Evolutionary conservation across 2,329 filamentous ascomycete species (phyloP).

Genomic region (Fusarium verrucosum): DNA sequence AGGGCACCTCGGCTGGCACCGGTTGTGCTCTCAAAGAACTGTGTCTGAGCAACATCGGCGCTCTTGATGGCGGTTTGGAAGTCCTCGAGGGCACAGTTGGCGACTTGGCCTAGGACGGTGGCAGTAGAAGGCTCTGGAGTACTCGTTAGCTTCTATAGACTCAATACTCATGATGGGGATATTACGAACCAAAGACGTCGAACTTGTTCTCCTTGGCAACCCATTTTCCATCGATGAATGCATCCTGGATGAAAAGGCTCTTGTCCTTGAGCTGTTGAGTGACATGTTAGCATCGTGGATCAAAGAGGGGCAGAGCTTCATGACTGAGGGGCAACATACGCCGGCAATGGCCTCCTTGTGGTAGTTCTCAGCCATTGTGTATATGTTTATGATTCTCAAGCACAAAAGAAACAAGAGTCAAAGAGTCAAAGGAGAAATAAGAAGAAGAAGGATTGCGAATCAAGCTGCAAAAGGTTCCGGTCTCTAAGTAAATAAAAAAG

Average conservation of each 20-base stretch:
- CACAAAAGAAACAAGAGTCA: conserved; percentile 2
- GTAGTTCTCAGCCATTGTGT: conserved; percentile 43
- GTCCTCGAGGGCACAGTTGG: conserved; percentile 44
- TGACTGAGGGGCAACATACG: conserved; percentile 39
- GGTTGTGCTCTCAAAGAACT: conserved; percentile 43
- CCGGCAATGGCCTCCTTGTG: conserved; percentile 43
- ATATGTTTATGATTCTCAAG: neutral
- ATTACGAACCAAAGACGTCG: conserved; percentile 41
- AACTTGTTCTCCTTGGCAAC: conserved; percentile 45
- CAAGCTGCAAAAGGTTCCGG: conserved; percentile 7
- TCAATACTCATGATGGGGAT: neutral
- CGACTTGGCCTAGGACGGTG: conserved; percentile 42
- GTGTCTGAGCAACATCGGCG: conserved; percentile 40
- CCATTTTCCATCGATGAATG: conserved; percentile 45
- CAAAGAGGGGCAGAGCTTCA: conserved; percentile 17
- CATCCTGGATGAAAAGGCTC: conserved; percentile 44
- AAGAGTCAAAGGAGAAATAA: neutral
- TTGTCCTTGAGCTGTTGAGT: conserved; percentile 39
- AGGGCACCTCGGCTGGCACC: conserved; percentile 43
- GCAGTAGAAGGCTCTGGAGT: conserved; percentile 41
- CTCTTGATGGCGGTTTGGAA: conserved; percentile 43
- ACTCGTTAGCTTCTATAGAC: conserved; percentile 4
- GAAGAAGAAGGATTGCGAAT: neutral
- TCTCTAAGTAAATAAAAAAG: conserved; percentile 23
- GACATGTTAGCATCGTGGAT: conserved; percentile 21